These are phyloP conservation scores for Grosmannia huntii DNA, from an alignment of 2,329 filamentous ascomycete genomes.

Conservation along the genomic window DNA sequence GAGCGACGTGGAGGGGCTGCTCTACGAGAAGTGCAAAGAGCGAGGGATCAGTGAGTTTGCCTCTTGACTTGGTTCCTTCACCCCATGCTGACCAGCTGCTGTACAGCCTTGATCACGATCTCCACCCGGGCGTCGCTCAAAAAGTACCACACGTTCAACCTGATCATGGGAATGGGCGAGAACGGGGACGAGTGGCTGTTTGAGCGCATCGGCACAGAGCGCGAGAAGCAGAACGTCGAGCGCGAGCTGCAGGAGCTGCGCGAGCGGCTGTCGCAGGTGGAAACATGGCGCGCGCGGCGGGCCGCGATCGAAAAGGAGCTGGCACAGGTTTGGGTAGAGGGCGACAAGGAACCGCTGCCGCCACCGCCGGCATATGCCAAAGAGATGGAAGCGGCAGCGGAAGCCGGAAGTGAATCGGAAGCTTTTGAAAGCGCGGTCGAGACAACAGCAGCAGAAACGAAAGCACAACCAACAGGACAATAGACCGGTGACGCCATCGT, in stretches of 20 bases:
- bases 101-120: conserved; percentile 74
- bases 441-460: neutral
- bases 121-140: conserved; percentile 90
- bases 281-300: conserved; percentile 67
- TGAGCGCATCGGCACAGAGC: conserved; percentile 83
- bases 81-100: conserved; percentile 9
- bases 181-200: conserved; percentile 83
- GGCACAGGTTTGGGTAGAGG: conserved; percentile 46
- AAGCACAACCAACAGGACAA: neutral
- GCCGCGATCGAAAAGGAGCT: conserved; percentile 77
- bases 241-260: conserved; percentile 77
- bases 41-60: conserved; percentile 71
- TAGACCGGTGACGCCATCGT: neutral
- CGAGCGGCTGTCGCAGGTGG: conserved; percentile 67
- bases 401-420: neutral
- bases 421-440: neutral
- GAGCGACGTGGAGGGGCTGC: conserved; percentile 81
- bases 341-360: conserved; percentile 34
- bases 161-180: conserved; percentile 70
- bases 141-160: conserved; percentile 87
- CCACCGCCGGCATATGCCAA: conserved; percentile 31
- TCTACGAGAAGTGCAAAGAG: conserved; percentile 89
- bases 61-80: neutral
- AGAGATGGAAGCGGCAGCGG: conserved; percentile 5
- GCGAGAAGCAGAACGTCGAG: conserved; percentile 87